phyloP scores from a whole-genome alignment of 2,329 filamentous ascomycete genomes.

The Colletotrichum cordylinicola region DNA sequence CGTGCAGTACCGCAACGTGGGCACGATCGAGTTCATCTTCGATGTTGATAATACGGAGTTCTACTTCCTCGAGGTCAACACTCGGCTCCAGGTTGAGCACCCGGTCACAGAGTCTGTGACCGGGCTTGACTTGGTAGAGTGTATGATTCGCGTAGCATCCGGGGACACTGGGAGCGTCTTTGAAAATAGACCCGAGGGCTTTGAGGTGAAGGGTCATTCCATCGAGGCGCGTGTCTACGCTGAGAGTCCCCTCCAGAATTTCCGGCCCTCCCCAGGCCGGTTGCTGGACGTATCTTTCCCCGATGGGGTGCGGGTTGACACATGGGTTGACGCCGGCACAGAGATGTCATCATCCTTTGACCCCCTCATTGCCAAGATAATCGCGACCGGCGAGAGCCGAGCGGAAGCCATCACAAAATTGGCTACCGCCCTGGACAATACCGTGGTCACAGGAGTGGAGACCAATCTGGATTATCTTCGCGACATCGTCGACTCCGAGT shows the following conservation, averaged over 20 bases:
- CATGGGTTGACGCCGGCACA: constrained; percentile 72
- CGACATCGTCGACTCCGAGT: constrained; percentile 30
- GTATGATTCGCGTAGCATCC: constrained; percentile 38
- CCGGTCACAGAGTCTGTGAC: constrained; percentile 44
- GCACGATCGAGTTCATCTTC: constrained; percentile 52
- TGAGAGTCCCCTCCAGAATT: constrained; percentile 69
- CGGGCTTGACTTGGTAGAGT: constrained; percentile 41
- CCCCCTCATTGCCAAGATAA: constrained; percentile 78
- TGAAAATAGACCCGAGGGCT: not conserved
- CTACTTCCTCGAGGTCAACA: constrained; percentile 56
- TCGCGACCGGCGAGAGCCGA: constrained; percentile 66
- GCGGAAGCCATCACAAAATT: constrained; percentile 69
- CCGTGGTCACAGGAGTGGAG: constrained; percentile 33
- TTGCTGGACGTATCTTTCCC: constrained; percentile 68
- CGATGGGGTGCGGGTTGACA: constrained; percentile 66
- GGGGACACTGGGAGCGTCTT: constrained; percentile 45
- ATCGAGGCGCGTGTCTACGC: constrained; percentile 78
- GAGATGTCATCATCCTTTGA: constrained; percentile 78
- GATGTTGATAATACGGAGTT: constrained; percentile 41
- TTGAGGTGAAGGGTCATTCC: constrained; percentile 64
- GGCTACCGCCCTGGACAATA: constrained; percentile 61
- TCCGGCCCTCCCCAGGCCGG: constrained; percentile 72
- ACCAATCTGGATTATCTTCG: constrained; percentile 40
- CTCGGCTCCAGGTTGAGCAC: constrained; percentile 55
- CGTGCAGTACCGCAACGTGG: constrained; percentile 45